Conservation (phyloP, 2,329 filamentous ascomycete species). For the Diaporthe vexans region DNA sequence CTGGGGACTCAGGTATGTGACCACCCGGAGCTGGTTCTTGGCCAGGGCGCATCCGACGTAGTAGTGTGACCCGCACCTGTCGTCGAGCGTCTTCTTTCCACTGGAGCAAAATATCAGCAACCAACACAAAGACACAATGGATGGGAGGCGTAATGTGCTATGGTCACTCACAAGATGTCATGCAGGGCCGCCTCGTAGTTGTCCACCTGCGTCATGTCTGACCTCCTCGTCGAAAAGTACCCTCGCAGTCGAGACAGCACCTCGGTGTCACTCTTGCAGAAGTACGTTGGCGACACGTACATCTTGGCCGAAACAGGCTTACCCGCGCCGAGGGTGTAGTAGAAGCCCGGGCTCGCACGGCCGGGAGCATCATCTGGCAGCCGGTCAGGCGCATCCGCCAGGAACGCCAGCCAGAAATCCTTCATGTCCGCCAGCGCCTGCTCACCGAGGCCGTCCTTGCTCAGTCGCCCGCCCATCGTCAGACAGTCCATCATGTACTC, state of each 20-base stretch:
- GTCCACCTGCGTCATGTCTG: constrained; percentile 42
- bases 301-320: constrained; percentile 45
- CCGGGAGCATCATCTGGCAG: constrained; percentile 43
- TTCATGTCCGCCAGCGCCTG: constrained; percentile 44
- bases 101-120: neutral
- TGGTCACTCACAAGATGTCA: constrained; percentile 42
- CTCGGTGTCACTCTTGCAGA: constrained; percentile 45
- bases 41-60: constrained; percentile 33
- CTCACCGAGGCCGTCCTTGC: constrained; percentile 34
- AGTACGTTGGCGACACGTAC: constrained; percentile 45
- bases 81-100: constrained; percentile 29
- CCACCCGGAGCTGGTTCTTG: constrained; percentile 34
- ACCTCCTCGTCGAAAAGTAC: constrained; percentile 44
- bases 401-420: constrained; percentile 46
- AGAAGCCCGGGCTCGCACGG: constrained; percentile 46
- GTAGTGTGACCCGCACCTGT: constrained; percentile 31
- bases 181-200: constrained; percentile 45
- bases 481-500: constrained; percentile 47
- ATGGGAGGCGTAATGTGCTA: neutral
- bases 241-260: constrained; percentile 43
- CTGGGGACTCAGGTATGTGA: constrained; percentile 35
- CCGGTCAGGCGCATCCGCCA: constrained; percentile 44
- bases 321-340: constrained; percentile 45
- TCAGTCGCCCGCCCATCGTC: constrained; percentile 44
- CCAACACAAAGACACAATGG: rapidly evolving